Evolutionary conservation across 805 yeast genomes (phyloP).

Genomic region (Candida cerambycidarum): DNA sequence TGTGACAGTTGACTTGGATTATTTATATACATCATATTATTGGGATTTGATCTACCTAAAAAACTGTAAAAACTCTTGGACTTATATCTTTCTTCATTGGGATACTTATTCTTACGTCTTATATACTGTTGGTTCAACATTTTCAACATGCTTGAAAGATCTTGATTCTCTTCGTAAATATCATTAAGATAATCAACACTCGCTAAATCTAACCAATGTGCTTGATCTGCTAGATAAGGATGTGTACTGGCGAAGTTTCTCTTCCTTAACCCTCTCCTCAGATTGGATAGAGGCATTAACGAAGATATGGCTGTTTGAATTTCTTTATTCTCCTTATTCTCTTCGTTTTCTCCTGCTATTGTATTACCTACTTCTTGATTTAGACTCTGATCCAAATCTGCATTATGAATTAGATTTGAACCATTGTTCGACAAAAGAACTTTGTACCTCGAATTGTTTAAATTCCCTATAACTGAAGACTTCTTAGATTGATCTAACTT

Average conservation of each 20-base stretch:
- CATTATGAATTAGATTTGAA: too few species aligned
- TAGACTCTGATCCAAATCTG: background rate
- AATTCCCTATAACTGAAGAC: background rate
- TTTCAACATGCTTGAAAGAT: slow-evolving; percentile 31
- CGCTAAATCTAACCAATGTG: slow-evolving; percentile 42
- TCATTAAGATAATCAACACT: slow-evolving; percentile 37
- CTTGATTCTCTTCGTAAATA: slow-evolving; percentile 33
- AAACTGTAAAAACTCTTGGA: slow-evolving; percentile 38
- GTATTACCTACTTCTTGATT: background rate
- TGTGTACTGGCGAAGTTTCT: slow-evolving; percentile 45
- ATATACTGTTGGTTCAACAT: slow-evolving; percentile 37
- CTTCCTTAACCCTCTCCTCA: slow-evolving; percentile 24
- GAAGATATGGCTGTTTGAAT: slow-evolving; percentile 13
- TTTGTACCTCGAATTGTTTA: slow-evolving; percentile 5
- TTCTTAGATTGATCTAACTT: background rate
- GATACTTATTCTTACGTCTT: slow-evolving; percentile 29
- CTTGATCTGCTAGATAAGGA: slow-evolving; percentile 46
- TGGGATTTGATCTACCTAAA: slow-evolving; percentile 23
- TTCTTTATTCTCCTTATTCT: slow-evolving; percentile 7
- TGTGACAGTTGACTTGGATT: slow-evolving; percentile 7
- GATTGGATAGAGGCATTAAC: slow-evolving; percentile 10
- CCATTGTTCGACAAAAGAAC: background rate
- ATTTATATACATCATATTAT: slow-evolving; percentile 3
- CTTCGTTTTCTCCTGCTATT: background rate
- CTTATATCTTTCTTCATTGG: slow-evolving; percentile 39